A percentile compares a stretch with the other conserved stretches of the same genome.
phyloP scores from a whole-genome alignment of 176 grass and related monocot genomes.

The Urochloa ruziziensis region DNA sequence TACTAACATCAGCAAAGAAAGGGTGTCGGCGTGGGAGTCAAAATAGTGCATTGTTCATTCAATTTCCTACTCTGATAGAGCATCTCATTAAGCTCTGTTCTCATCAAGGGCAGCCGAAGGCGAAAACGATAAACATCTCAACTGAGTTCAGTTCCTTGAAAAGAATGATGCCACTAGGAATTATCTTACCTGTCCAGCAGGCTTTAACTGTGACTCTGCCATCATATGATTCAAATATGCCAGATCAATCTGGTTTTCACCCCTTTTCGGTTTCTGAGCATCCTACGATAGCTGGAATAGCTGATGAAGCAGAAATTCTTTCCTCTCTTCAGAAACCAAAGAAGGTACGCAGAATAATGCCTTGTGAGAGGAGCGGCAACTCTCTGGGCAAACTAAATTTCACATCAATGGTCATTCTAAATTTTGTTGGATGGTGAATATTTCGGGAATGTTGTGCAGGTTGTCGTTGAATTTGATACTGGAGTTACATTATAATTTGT shows the following conservation, averaged over 20 bases:
- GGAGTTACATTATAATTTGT: background rate
- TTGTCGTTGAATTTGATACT: background rate
- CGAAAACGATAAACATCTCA: constrained; percentile 76
- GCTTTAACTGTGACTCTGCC: constrained; percentile 93
- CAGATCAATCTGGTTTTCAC: constrained; percentile 67
- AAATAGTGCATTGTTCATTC: constrained; percentile 55
- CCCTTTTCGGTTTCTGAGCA: constrained; percentile 81
- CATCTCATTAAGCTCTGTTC: constrained; percentile 92
- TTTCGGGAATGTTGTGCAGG: background rate
- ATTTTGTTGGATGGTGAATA: background rate
- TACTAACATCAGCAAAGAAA: constrained; percentile 81
- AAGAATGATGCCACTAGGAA: constrained; percentile 97
- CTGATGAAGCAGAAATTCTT: constrained; percentile 93
- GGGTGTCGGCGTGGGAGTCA: constrained; percentile 55
- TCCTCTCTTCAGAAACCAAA: constrained; percentile 94
- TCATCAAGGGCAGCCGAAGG: constrained; percentile 83
- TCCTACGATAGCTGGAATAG: constrained; percentile 89
- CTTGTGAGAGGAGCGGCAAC: constrained; percentile 1
- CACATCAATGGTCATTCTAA: background rate
- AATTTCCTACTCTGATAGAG: constrained; percentile 82
- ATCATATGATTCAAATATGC: constrained; percentile 66
- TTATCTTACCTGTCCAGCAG: constrained; percentile 94
- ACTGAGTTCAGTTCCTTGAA: constrained; percentile 98
- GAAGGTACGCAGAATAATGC: constrained; percentile 62
- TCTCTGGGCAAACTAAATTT: background rate